Conservation (phyloP, 768 basidiomycete species). For the Auricularia sp. region DNA sequence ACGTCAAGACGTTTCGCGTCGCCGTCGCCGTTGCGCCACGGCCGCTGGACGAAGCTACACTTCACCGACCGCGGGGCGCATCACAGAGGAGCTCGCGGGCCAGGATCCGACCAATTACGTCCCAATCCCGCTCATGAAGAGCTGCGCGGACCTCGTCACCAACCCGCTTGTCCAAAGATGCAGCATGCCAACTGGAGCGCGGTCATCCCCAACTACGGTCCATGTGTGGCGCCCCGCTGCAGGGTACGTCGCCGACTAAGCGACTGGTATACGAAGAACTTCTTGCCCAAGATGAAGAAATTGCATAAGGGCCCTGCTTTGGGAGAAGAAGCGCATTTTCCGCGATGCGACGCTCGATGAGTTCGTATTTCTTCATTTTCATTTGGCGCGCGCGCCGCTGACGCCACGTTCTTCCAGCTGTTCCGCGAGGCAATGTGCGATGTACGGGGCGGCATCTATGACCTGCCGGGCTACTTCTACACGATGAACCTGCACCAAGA, state of each 20-base stretch:
- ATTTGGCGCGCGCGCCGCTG: not conserved
- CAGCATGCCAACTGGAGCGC: slow-evolving; percentile 55
- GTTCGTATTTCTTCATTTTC: not conserved
- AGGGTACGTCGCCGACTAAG: slow-evolving; percentile 32
- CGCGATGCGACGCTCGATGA: slow-evolving; percentile 29
- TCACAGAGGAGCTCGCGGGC: slow-evolving; percentile 64
- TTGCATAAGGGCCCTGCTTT: slow-evolving; percentile 85
- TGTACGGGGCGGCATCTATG: slow-evolving; percentile 65
- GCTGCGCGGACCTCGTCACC: slow-evolving; percentile 64
- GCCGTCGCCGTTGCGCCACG: slow-evolving; percentile 78
- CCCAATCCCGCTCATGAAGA: slow-evolving; percentile 67
- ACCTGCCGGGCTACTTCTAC: slow-evolving; percentile 81
- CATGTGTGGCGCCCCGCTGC: slow-evolving; percentile 62
- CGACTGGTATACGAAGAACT: slow-evolving; percentile 70
- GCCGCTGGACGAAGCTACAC: slow-evolving; percentile 74
- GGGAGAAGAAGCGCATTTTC: slow-evolving; percentile 33
- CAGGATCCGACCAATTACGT: slow-evolving; percentile 82
- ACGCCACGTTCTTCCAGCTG: slow-evolving; percentile 25
- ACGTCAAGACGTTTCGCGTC: slow-evolving; percentile 77
- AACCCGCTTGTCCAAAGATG: slow-evolving; percentile 38
- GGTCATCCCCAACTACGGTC: slow-evolving; percentile 50
- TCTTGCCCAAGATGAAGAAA: slow-evolving; percentile 64
- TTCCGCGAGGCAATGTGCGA: slow-evolving; percentile 44
- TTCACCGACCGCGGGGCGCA: slow-evolving; percentile 69
- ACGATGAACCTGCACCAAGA: slow-evolving; percentile 45